Evolutionary conservation across 2,329 filamentous ascomycete species (phyloP).

Genomic region (Fusarium nodosum): DNA sequence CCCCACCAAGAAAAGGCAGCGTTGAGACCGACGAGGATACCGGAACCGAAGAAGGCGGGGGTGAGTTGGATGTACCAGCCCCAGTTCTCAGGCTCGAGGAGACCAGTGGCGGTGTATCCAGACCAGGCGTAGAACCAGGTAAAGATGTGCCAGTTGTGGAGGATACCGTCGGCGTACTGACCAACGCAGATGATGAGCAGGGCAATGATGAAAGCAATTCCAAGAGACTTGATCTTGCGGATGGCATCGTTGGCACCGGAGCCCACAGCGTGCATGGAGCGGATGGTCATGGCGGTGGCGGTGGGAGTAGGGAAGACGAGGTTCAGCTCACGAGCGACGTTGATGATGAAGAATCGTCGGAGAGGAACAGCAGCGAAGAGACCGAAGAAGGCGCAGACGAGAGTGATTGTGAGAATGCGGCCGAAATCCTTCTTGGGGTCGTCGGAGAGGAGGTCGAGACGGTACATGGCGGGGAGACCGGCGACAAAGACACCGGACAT

Average conservation of each 20-base stretch:
- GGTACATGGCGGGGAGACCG: constrained; percentile 72
- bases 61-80: constrained; percentile 72
- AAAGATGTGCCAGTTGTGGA: constrained; percentile 71
- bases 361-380: constrained; percentile 73
- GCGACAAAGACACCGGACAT: constrained; percentile 70
- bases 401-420: constrained; percentile 70
- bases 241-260: constrained; percentile 66
- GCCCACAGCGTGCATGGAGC: constrained; percentile 71
- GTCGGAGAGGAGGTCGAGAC: constrained; percentile 63
- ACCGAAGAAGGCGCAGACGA: constrained; percentile 74
- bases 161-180: constrained; percentile 70
- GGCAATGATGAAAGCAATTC: constrained; percentile 63
- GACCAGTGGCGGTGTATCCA: constrained; percentile 63
- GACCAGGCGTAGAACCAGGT: constrained; percentile 69
- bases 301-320: constrained; percentile 72
- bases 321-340: constrained; percentile 71
- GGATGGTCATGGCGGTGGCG: constrained; percentile 72
- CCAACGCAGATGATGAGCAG: constrained; percentile 68
- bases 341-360: constrained; percentile 77
- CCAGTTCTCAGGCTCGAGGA: constrained; percentile 69
- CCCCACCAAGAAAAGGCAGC: constrained; percentile 69
- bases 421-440: constrained; percentile 68
- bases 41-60: constrained; percentile 71
- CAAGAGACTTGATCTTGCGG: constrained; percentile 69
- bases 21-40: constrained; percentile 66